Evolutionary conservation across 208 protist species (phyloP).

Genomic region (Acanthamoeba sp.): DNA sequence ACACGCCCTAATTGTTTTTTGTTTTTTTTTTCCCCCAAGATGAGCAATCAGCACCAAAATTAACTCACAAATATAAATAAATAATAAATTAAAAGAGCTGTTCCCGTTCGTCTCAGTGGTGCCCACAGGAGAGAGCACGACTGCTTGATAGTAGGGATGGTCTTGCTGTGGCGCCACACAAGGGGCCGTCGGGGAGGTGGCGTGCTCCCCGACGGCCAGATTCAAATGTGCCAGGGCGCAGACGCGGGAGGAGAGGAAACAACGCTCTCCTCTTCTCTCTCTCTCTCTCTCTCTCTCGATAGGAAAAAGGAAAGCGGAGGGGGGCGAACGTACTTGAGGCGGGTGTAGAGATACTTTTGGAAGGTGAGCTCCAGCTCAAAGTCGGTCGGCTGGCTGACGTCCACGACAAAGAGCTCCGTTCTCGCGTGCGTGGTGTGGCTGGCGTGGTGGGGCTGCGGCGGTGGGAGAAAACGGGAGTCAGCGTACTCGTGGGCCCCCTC

Average conservation of each 20-base stretch:
- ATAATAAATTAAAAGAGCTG: neutral
- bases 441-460: neutral
- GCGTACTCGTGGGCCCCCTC: neutral
- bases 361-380: neutral
- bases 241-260: too few relatives aligned
- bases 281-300: too few relatives aligned
- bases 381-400: neutral
- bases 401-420: conserved; percentile 7
- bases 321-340: neutral
- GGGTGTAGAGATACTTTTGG: neutral
- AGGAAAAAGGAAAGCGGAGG: neutral
- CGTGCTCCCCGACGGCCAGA: neutral
- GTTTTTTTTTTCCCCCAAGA: too few relatives aligned
- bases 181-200: neutral
- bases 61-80: neutral
- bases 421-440: neutral
- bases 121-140: neutral
- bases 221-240: neutral
- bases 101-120: conserved; percentile 38
- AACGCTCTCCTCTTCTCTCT: too few relatives aligned
- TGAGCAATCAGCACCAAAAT: too few relatives aligned
- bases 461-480: neutral
- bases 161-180: neutral
- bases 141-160: conserved; percentile 35
- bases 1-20: neutral